Conservation (phyloP, 805 yeast genomes). For the Wickerhamomyces canadensis region DNA sequence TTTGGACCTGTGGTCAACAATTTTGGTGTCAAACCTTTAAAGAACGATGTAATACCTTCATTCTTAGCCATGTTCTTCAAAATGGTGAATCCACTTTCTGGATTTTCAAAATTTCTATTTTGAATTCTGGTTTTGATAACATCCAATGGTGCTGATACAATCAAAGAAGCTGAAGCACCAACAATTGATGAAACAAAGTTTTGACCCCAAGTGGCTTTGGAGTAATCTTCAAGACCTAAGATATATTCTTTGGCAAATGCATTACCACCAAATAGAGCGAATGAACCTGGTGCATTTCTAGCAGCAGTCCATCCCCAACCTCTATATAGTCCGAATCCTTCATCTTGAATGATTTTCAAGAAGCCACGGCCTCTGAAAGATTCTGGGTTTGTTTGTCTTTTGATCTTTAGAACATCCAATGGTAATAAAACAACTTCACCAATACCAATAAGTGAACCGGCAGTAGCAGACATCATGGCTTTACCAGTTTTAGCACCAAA, state of each 20-base stretch:
- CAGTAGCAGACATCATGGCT: constrained; percentile 94
- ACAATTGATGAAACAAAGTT: constrained; percentile 91
- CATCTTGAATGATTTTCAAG: constrained; percentile 76
- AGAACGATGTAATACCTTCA: constrained; percentile 87
- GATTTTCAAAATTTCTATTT: constrained; percentile 91
- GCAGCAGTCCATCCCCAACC: constrained; percentile 99
- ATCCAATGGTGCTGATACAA: constrained; percentile 96
- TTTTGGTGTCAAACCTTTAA: constrained; percentile 96
- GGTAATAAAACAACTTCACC: constrained; percentile 97
- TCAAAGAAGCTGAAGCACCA: constrained; percentile 95
- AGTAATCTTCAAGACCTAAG: constrained; percentile 79
- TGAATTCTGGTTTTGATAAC: constrained; percentile 98
- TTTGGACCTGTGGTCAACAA: constrained; percentile 97
- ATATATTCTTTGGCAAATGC: constrained; percentile 98
- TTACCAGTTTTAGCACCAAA: constrained; percentile 96
- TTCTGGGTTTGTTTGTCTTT: constrained; percentile 99
- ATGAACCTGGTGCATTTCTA: constrained; percentile 98
- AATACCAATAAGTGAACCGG: constrained; percentile 95
- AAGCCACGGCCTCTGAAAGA: constrained; percentile 98
- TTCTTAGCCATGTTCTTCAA: constrained; percentile 87
- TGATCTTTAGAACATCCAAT: constrained; percentile 92
- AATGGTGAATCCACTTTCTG: constrained; percentile 89
- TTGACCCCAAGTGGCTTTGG: constrained; percentile 90
- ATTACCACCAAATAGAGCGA: constrained; percentile 96
- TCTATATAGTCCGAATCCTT: constrained; percentile 88